Base-by-base conservation (phyloP, 768 basidiomycete species). In the Heimioporus sp. region DNA sequence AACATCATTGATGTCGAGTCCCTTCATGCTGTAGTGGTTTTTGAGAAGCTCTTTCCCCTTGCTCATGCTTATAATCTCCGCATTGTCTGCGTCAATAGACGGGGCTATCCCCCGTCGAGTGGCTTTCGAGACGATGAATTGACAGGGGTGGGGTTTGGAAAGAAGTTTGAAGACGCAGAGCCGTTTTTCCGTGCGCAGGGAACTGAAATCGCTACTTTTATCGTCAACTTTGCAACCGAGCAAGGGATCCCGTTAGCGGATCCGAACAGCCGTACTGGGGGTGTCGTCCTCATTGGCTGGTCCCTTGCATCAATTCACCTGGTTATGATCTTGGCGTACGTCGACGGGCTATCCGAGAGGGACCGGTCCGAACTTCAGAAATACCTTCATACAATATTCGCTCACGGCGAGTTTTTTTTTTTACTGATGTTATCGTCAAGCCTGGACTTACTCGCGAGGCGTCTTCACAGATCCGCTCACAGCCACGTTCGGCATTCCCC, bases 41-140 rank as follows among this genome's bases (percentile, higher is more conserved):
- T 58, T 17, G 53, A 65, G 40, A 65, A 57, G 30, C 45, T 65
- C 11, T 41, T 66, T 21, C 64, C 64, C 13, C 48, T 60, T 24
- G 66, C 66, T 1, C 55, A 36, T 41, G 30, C 35, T 2, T 55
- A 68, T 43, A 40, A 58, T 24, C 53, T 60, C 11, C 61, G 64
- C 21, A 58, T 66, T 35, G 47, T 65, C 44, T 53, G 58, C n/a
- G n/a, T 66, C 15, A 56, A 68, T 34, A 54, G 64, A 44, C 66
- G 66, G 7, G 66, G 64, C 2, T 68, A 68, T 16, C 1, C 46
- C 3, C 64, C 66, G 13, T 65, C 66, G 16, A 65, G 66, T 17
- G 35, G 49, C 19, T 68, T 65, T 37, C 30, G 34, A 17, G 51
- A 60, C 4, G 42, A 49, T 1, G 58, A 63, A 8, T 8, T 63